Conservation (phyloP, 192 early-diverging fungal genomes). For the Jimgerdemannia lactiflua region DNA sequence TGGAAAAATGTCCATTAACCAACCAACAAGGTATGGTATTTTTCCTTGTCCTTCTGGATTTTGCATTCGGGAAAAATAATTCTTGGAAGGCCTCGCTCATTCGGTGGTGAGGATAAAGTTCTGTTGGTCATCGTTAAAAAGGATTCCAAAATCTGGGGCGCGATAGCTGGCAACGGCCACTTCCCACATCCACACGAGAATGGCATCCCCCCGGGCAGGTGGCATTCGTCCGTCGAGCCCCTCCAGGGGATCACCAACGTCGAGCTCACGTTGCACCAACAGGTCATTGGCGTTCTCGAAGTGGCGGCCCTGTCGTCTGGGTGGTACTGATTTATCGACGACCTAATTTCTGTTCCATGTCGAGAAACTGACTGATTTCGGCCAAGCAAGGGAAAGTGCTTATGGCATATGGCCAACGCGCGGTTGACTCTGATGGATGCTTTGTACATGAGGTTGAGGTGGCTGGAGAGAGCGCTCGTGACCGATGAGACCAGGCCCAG, state of each 20-base stretch:
- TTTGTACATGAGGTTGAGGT: background rate
- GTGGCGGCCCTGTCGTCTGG: conserved; percentile 4
- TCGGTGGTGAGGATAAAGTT: no score
- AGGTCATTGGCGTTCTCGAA: conserved; percentile 4
- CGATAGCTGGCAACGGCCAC: background rate
- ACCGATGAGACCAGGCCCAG: background rate
- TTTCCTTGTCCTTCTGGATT: no score
- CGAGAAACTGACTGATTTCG: background rate
- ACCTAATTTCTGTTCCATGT: conserved; percentile 11
- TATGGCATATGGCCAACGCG: conserved; percentile 9
- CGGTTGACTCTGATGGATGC: conserved; percentile 1
- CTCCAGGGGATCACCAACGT: conserved; percentile 3
- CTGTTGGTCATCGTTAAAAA: no score
- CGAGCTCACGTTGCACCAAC: background rate
- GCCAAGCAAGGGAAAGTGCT: conserved; percentile 4
- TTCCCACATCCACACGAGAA: conserved; percentile 18
- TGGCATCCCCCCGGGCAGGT: conserved; percentile 22
- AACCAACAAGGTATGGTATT: no score
- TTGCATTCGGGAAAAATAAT: no score
- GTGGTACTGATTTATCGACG: conserved; percentile 34
- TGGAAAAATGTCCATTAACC: no score
- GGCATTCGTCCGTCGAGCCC: conserved; percentile 15
- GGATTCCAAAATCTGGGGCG: background rate
- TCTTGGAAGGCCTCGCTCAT: no score
- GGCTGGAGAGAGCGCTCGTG: background rate